Conservation (phyloP, 805 yeast genomes). For the Wickerhamiella cacticola region DNA sequence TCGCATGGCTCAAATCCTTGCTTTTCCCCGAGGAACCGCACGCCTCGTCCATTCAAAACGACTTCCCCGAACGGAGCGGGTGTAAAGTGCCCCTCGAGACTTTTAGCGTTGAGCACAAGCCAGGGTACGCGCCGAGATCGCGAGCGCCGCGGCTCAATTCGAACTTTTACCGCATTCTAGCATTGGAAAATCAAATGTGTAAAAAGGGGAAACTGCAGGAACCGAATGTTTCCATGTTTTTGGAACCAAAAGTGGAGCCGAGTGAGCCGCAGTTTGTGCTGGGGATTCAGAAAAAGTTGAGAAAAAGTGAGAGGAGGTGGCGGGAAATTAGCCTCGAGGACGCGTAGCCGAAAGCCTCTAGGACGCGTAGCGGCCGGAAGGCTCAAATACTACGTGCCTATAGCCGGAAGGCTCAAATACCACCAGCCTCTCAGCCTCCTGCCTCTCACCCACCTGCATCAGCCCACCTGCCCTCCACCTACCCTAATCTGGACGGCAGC, state of each 20-base stretch:
- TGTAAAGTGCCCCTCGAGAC: conserved; percentile 16
- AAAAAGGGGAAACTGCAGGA: conserved; percentile 25
- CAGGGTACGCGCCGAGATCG: conserved; percentile 26
- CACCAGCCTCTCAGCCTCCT: too few species aligned
- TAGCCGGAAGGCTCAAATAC: too few species aligned
- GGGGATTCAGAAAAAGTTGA: conserved; percentile 9
- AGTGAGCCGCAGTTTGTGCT: background rate
- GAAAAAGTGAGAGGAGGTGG: conserved; percentile 11
- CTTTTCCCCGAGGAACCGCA: too few species aligned
- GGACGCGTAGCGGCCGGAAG: conserved; percentile 14
- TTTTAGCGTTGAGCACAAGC: conserved; percentile 25
- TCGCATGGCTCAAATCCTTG: too few species aligned
- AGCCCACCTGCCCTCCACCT: too few species aligned
- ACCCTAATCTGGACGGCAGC: too few species aligned
- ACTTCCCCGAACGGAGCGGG: conserved; percentile 7
- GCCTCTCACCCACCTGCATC: too few species aligned
- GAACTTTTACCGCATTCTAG: conserved; percentile 27
- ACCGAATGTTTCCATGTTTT: conserved; percentile 9
- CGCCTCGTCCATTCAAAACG: too few species aligned
- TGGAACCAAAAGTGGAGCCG: conserved; percentile 3
- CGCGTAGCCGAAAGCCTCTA: conserved; percentile 14
- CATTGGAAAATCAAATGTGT: conserved; percentile 29
- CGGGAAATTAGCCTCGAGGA: conserved; percentile 13
- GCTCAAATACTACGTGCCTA: background rate
- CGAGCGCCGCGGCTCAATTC: conserved; percentile 28